Evolutionary conservation across 1,284 basidiomycete genomes (phyloP).

Genomic region (Porphyrellus sp.): DNA sequence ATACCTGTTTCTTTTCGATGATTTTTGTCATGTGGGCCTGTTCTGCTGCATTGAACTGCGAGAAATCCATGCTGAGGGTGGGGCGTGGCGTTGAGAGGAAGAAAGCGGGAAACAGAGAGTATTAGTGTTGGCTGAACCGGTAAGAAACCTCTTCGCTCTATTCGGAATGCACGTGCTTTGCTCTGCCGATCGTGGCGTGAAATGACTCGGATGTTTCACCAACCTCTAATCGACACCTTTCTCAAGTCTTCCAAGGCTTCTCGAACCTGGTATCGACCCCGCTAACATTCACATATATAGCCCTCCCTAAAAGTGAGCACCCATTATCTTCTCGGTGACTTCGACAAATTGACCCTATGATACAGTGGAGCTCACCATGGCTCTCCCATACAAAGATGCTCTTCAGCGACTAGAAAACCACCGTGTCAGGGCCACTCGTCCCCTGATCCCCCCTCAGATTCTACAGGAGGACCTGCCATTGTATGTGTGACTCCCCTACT

Average conservation of each 20-base stretch:
- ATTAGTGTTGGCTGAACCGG: no score
- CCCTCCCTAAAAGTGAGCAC: constrained; percentile 15
- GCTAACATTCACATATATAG: constrained; percentile 18
- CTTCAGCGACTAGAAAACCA: constrained; percentile 81
- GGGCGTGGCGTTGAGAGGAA: not conserved
- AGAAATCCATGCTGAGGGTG: constrained; percentile 73
- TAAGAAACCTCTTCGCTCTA: not conserved
- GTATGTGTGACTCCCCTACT: constrained; percentile 38
- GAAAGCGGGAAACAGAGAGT: not conserved
- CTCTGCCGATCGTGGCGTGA: constrained; percentile 9
- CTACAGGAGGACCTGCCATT: constrained; percentile 85
- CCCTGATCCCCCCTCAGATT: constrained; percentile 89
- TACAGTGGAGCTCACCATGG: constrained; percentile 47
- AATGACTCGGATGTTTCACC: constrained; percentile 3
- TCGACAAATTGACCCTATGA: constrained; percentile 22
- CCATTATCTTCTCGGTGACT: not conserved
- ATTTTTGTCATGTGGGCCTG: constrained; percentile 88
- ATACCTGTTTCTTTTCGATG: constrained; percentile 92
- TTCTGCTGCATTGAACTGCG: constrained; percentile 78
- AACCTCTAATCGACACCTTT: not conserved
- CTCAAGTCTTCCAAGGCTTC: not conserved
- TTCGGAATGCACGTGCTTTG: not conserved
- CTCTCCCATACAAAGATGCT: constrained; percentile 73
- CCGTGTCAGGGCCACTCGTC: constrained; percentile 81
- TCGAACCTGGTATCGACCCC: constrained; percentile 11